phyloP scores from a whole-genome alignment of 2,329 filamentous ascomycete species.

The Arthrobotrys sinensis region DNA sequence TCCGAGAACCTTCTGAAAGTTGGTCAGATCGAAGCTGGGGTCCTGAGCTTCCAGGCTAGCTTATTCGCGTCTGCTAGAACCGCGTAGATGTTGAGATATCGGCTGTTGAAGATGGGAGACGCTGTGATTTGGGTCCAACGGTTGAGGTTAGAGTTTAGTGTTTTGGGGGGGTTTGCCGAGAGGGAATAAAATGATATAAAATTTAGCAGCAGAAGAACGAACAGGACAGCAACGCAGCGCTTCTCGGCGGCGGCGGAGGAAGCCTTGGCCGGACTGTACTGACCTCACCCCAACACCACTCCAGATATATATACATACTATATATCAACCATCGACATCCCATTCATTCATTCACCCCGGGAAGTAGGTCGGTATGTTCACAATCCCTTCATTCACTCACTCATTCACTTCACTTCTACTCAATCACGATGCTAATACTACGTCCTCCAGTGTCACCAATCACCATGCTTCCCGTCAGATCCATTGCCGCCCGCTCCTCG shows the following conservation, averaged over 20 bases:
- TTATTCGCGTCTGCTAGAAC: constrained; percentile 45
- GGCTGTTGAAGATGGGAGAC: constrained; percentile 45
- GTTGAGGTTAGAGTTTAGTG: constrained; percentile 59
- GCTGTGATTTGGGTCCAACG: constrained; percentile 48
- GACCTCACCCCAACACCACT: constrained; percentile 27
- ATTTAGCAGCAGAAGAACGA: neutral
- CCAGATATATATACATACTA: neutral
- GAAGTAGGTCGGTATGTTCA: neutral
- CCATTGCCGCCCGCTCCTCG: constrained; percentile 45
- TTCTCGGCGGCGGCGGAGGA: constrained; percentile 13
- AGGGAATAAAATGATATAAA: constrained; percentile 51
- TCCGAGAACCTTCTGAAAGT: constrained; percentile 27
- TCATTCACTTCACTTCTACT: neutral
- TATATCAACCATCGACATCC: neutral
- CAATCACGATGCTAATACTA: neutral
- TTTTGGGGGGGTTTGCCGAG: constrained; percentile 59
- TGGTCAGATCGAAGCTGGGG: constrained; percentile 25
- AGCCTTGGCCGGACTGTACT: constrained; percentile 19
- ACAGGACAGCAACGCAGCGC: constrained; percentile 32
- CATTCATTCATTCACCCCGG: neutral
- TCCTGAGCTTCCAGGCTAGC: constrained; percentile 40
- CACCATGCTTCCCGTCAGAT: constrained; percentile 54
- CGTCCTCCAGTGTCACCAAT: neutral
- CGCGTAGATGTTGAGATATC: constrained; percentile 62
- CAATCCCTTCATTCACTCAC: neutral